Evolutionary conservation across 305 asterid genomes (phyloP).

Genomic region (Solanum chacoense): DNA sequence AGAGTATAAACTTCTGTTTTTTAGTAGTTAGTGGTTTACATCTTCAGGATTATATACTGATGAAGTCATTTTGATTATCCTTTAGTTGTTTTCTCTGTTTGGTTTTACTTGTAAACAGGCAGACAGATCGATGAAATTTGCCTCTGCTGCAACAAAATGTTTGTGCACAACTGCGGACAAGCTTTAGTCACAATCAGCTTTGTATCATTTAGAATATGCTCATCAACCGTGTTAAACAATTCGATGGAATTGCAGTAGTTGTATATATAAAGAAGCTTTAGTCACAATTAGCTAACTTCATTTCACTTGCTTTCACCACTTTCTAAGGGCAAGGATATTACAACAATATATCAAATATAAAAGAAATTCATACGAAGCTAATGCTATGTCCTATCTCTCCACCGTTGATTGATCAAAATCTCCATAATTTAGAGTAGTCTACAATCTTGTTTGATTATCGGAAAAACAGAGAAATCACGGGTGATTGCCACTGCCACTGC

Average conservation of each 20-base stretch:
- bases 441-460: not conserved
- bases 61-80: too few relatives aligned
- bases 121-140: not conserved
- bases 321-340: not conserved
- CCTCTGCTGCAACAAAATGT: not conserved
- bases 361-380: not conserved
- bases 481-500: constrained; percentile 24
- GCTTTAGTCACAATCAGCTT: not conserved
- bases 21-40: too few relatives aligned
- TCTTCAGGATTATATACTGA: too few relatives aligned
- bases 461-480: constrained; percentile 13
- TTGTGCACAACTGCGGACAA: not conserved
- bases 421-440: not conserved
- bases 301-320: not conserved
- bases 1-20: too few relatives aligned
- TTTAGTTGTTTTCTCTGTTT: not conserved
- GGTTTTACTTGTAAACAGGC: not conserved
- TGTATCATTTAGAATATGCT: too few relatives aligned
- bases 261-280: too few relatives aligned
- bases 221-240: too few relatives aligned
- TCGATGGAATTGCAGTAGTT: too few relatives aligned
- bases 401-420: not conserved
- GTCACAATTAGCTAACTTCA: not conserved
- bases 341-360: not conserved
- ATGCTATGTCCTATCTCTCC: not conserved